Evolutionary conservation across 2,329 filamentous ascomycete genomes (phyloP), one percentile per base, ranked within the genome.

Genomic region (Pseudogymnoascus sp.): DNA sequence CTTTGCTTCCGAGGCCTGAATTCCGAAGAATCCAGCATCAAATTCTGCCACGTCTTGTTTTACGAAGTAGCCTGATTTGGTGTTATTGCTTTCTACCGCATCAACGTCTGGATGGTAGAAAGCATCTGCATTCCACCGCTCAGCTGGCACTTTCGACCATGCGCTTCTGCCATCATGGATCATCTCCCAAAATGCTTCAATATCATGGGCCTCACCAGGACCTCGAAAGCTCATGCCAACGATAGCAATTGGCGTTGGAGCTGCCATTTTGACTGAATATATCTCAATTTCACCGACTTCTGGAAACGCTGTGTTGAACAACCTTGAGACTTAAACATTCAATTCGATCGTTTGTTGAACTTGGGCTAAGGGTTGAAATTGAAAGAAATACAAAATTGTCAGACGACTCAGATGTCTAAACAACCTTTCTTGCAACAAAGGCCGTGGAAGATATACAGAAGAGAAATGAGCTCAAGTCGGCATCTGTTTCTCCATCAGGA

Each of bases 221-320:
- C 84, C 82, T 6, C 80, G 75, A 41, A 81, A 77, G 8, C 78
- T 79, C 63, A 84, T 73, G n/a, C 81, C 81, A 36, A 84, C 72
- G 10, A 84, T 74, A 3, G 80, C 81, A 58, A 83, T 78, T 60
- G 80, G 79, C 55, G 38, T 41, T 41, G 15, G 38, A 41, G 38
- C 38, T 41, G 38, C 38, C 38, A 41, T 41, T 41, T 41, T 41
- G 38, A 41, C 38, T 21, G 38, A 21, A 21, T 41, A 41, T 41
- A 41, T 41, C 38, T 41, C 38, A 41, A 41, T 41, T 41, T 41
- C 38, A 41, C 15, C 38, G 38, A 41, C 38, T 41, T 41, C 38
- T 41, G 38, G 38, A 41, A 41, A 41, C 38, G 15, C n/a, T 21
- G 38, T 41, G 38, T 41, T 41, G 15, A 41, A 41, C 38, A 41